Evolutionary conservation across 2,329 filamentous ascomycete genomes (phyloP).

Genomic region (Lizonia empirigonia): DNA sequence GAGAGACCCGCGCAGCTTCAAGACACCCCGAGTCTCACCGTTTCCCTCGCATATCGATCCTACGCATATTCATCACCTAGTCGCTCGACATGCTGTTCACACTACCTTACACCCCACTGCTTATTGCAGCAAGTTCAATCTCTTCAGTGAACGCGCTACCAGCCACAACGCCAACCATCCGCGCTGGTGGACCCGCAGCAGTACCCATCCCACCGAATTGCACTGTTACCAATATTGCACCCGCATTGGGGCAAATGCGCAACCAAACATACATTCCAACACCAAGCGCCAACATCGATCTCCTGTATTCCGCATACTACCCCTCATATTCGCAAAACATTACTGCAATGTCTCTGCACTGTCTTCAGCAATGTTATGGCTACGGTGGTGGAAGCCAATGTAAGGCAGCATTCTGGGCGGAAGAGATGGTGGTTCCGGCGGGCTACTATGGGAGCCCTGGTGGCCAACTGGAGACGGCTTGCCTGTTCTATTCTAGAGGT

Average conservation of each 20-base stretch:
- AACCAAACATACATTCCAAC: conserved; percentile 32
- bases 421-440: conserved; percentile 45
- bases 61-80: background rate
- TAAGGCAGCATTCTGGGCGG: conserved; percentile 45
- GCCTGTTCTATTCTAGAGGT: conserved; percentile 43
- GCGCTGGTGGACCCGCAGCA: conserved; percentile 45
- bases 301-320: conserved; percentile 44
- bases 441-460: conserved; percentile 41
- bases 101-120: background rate
- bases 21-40: background rate
- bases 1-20: background rate
- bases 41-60: no score
- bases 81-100: background rate
- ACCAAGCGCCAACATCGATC: conserved; percentile 22
- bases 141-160: background rate
- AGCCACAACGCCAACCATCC: conserved; percentile 1
- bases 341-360: conserved; percentile 39
- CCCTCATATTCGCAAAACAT: conserved; percentile 35
- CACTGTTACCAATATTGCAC: conserved; percentile 37
- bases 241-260: conserved; percentile 5
- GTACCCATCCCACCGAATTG: conserved; percentile 46
- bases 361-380: conserved; percentile 51
- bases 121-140: background rate
- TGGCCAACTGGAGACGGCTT: conserved; percentile 42
- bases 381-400: conserved; percentile 46